These are phyloP conservation scores for Pythium sukuiense DNA, from an alignment of 352 stramenopile genomes.

Conservation along the genomic window DNA sequence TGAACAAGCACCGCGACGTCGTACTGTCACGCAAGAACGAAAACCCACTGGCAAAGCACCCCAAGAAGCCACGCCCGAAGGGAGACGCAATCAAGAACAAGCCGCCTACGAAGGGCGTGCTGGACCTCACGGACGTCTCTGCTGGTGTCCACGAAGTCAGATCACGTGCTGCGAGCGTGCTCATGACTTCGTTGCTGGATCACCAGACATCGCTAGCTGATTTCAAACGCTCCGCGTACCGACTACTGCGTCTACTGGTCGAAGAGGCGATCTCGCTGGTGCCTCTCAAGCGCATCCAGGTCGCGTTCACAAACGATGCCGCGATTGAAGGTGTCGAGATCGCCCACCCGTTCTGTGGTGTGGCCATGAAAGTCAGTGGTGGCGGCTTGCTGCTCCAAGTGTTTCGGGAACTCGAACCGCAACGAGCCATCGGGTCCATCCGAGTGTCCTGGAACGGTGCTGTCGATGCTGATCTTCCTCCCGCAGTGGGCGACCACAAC, in stretches of 20 bases:
- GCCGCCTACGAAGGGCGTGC: not conserved
- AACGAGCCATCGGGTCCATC: conserved; percentile 15
- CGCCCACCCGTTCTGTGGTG: conserved; percentile 1
- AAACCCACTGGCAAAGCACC: conserved; percentile 55
- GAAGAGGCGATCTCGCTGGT: conserved; percentile 23
- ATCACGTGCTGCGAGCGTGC: conserved; percentile 1
- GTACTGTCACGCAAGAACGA: conserved; percentile 43
- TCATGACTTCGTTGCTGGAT: not conserved
- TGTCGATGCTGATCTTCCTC: conserved; percentile 17
- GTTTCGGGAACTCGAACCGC: conserved; percentile 19
- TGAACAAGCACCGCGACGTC: conserved; percentile 55
- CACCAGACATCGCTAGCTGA: conserved; percentile 1
- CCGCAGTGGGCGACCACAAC: conserved; percentile 43
- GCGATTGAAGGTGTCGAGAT: conserved; percentile 9
- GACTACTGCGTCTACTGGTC: conserved; percentile 3
- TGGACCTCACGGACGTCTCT: not conserved
- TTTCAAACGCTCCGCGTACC: not conserved
- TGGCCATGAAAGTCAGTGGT: conserved; percentile 15
- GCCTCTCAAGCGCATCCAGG: not conserved
- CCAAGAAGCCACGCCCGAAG: conserved; percentile 41
- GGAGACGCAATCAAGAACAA: not conserved
- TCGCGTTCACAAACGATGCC: not conserved
- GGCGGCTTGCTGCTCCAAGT: conserved; percentile 12
- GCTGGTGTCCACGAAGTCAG: not conserved
- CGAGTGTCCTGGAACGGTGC: not conserved